These are phyloP conservation scores for Pseudocercospora vitis DNA, from an alignment of 2,329 filamentous ascomycete genomes.

Conservation along the genomic window DNA sequence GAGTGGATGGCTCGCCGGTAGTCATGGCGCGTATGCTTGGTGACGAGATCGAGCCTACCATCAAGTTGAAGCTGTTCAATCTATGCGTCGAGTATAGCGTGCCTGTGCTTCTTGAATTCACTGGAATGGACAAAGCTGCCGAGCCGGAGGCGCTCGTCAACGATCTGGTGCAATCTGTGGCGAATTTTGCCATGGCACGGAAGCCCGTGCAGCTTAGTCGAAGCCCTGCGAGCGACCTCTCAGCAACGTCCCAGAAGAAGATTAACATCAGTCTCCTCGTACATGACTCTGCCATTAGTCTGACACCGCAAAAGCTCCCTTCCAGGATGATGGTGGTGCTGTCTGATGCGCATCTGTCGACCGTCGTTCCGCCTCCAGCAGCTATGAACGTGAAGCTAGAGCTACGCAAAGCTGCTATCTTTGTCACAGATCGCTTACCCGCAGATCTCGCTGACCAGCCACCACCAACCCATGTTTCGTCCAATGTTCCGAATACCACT, in stretches of 20 bases:
- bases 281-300: conserved; percentile 75
- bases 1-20: conserved; percentile 57
- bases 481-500: conserved; percentile 25
- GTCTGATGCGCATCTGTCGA: conserved; percentile 72
- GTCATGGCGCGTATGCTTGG: conserved; percentile 88
- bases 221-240: conserved; percentile 27
- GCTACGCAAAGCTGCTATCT: conserved; percentile 76
- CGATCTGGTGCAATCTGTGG: conserved; percentile 75
- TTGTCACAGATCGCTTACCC: conserved; percentile 73
- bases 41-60: conserved; percentile 87
- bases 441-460: conserved; percentile 43
- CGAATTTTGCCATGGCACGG: conserved; percentile 54
- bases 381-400: conserved; percentile 65
- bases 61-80: conserved; percentile 86
- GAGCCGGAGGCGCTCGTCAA: conserved; percentile 62
- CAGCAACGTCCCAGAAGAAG: conserved; percentile 38
- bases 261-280: conserved; percentile 72
- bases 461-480: conserved; percentile 2
- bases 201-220: conserved; percentile 48
- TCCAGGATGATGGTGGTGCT: conserved; percentile 79
- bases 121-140: conserved; percentile 57
- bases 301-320: conserved; percentile 73
- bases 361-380: conserved; percentile 64
- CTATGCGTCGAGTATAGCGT: conserved; percentile 86
- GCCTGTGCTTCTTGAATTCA: conserved; percentile 74